Percentiles rank a stretch among this genome's conserved stretches.
These are phyloP conservation scores for Boletus smithii DNA, from an alignment of 1,284 basidiomycete species.

Conservation along the genomic window DNA sequence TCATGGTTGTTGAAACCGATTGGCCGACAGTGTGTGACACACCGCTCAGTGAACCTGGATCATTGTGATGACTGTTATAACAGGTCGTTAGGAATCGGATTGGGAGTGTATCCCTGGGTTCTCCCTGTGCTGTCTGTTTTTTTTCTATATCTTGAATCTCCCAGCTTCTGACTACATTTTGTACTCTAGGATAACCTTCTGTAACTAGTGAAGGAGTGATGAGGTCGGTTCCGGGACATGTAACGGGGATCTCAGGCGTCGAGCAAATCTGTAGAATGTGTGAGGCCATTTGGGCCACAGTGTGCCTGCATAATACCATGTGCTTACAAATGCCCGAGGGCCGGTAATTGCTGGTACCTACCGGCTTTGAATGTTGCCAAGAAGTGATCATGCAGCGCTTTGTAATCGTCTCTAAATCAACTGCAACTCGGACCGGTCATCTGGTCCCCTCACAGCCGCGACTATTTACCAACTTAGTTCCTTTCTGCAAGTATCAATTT, in stretches of 20 bases:
- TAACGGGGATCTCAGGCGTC: neutral
- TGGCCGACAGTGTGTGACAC: constrained; percentile 14
- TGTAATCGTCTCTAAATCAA: neutral
- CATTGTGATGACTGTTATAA: neutral
- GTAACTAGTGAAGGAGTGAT: neutral
- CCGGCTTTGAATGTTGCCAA: too few relatives aligned
- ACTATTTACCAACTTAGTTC: neutral
- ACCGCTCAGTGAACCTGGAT: constrained; percentile 12
- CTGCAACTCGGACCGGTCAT: too few relatives aligned
- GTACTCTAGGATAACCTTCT: neutral
- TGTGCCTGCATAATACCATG: too few relatives aligned
- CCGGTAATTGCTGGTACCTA: too few relatives aligned
- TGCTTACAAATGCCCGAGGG: too few relatives aligned
- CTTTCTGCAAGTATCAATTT: neutral
- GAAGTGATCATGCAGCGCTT: constrained; percentile 14
- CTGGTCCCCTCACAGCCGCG: neutral
- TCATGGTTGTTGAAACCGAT: constrained; percentile 19
- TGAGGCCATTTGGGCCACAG: too few relatives aligned
- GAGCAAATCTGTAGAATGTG: too few relatives aligned
- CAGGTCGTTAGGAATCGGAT: constrained; percentile 12
- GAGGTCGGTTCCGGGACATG: constrained; percentile 1
- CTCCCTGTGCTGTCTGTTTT: neutral
- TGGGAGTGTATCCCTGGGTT: constrained; percentile 7
- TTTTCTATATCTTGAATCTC: neutral
- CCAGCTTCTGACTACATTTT: neutral